phyloP scores from a whole-genome alignment of 2,329 filamentous ascomycete species.

The Pseudogymnoascus sp. region DNA sequence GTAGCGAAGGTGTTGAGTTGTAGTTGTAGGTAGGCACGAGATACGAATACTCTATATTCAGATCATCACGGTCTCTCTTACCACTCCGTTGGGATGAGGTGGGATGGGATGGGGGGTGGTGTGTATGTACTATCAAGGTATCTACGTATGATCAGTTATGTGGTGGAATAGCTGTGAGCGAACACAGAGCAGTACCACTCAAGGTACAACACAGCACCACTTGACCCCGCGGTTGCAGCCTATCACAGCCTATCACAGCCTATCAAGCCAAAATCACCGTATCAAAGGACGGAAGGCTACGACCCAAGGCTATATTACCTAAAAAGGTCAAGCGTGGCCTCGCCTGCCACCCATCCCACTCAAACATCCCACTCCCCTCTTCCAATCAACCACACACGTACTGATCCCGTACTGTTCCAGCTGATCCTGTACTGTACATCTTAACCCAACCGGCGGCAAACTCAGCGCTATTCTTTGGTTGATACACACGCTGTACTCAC shows the following conservation, averaged over 20 bases:
- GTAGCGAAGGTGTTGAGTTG: background rate
- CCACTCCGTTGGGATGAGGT: constrained; percentile 1
- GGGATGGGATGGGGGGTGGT: background rate
- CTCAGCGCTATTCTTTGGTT: constrained; percentile 2
- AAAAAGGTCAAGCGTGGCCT: constrained; percentile 1
- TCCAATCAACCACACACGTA: constrained; percentile 7
- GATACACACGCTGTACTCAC: constrained; percentile 1
- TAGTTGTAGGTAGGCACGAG: background rate
- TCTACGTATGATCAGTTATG: background rate
- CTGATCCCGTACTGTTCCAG: background rate
- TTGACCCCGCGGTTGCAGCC: constrained; percentile 3
- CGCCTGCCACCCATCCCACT: background rate
- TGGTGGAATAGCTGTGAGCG: background rate
- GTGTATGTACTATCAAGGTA: constrained; percentile 1
- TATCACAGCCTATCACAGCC: background rate
- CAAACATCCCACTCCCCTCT: constrained; percentile 2
- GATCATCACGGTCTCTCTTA: constrained; percentile 1
- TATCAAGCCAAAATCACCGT: background rate
- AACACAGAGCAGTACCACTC: background rate
- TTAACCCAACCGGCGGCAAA: background rate
- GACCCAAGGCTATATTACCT: background rate
- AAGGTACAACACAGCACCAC: constrained; percentile 5
- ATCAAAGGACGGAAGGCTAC: background rate
- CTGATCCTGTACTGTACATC: background rate
- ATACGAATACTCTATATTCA: background rate